These are phyloP conservation scores for Polyporus arcularius DNA, from an alignment of 768 basidiomycete genomes.

Conservation along the genomic window DNA sequence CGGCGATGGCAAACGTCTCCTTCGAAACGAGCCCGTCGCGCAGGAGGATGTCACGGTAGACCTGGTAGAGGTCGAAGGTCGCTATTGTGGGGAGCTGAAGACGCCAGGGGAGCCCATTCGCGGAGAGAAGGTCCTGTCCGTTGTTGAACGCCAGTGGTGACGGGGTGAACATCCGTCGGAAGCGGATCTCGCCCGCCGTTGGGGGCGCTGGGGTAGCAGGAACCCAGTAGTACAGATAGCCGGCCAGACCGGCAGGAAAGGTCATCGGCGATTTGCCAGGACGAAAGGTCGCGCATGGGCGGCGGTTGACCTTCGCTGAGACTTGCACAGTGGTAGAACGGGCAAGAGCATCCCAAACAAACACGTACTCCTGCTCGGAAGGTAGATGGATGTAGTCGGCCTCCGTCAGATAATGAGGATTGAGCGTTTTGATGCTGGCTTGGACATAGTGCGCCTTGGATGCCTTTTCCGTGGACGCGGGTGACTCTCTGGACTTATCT, in stretches of 20 bases:
- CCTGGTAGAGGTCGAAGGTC: background rate
- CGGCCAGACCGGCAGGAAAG: conserved; percentile 1
- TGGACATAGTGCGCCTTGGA: background rate
- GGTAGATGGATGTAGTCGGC: background rate
- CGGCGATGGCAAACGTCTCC: background rate
- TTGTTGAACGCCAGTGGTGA: background rate
- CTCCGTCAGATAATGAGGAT: background rate
- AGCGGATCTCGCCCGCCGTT: conserved; percentile 1
- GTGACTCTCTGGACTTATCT: too few relatives aligned
- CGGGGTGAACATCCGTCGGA: background rate
- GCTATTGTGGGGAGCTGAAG: background rate
- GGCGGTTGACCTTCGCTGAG: background rate
- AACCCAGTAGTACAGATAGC: conserved; percentile 3
- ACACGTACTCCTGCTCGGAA: background rate
- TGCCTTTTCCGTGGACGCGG: too few relatives aligned
- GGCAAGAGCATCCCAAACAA: conserved; percentile 4
- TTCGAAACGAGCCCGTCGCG: background rate
- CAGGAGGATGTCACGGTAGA: background rate
- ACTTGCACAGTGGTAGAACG: background rate
- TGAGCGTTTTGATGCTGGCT: background rate
- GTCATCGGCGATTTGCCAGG: background rate
- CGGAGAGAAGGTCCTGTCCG: background rate
- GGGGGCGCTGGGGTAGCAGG: background rate
- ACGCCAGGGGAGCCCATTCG: conserved; percentile 1
- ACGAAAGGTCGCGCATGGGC: background rate